These are phyloP conservation scores for Paragyromitra xinjiangensis DNA, from an alignment of 495 filamentous ascomycete species.

Conservation along the genomic window DNA sequence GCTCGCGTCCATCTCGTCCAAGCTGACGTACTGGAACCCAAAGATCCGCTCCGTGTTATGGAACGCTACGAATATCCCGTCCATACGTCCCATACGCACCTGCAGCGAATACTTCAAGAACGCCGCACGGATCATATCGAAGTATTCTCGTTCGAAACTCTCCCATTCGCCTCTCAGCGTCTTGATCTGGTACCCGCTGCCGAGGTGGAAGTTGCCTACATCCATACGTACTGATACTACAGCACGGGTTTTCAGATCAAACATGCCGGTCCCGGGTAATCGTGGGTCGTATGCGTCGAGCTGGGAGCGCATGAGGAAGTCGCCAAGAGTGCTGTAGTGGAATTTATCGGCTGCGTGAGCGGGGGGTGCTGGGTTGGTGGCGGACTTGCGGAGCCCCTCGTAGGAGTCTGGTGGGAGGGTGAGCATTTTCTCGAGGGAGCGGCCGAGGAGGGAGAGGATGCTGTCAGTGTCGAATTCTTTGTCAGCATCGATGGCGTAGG, in stretches of 20 bases:
- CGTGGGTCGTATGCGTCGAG: conserved; percentile 89
- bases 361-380: conserved; percentile 71
- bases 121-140: conserved; percentile 92
- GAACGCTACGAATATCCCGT: conserved; percentile 97
- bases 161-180: conserved; percentile 76
- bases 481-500: conserved; percentile 96
- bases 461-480: conserved; percentile 89
- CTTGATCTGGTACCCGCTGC: conserved; percentile 87
- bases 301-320: conserved; percentile 95
- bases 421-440: conserved; percentile 96
- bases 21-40: conserved; percentile 91
- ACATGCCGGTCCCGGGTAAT: conserved; percentile 91
- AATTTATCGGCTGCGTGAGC: conserved; percentile 69
- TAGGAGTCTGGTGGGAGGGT: conserved; percentile 81
- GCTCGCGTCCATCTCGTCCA: conserved; percentile 84
- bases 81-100: conserved; percentile 96
- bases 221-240: conserved; percentile 92
- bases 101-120: conserved; percentile 98
- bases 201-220: conserved; percentile 72
- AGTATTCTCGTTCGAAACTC: conserved; percentile 94
- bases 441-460: conserved; percentile 86
- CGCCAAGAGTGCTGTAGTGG: conserved; percentile 86
- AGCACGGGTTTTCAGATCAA: conserved; percentile 94
- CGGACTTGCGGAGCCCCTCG: conserved; percentile 76
- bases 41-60: conserved; percentile 96